A percentile compares a stretch with the other conserved stretches of the same genome.
These are phyloP conservation scores for Protostelium mycophagum DNA, from an alignment of 78 protist genomes.

Conservation along the genomic window DNA sequence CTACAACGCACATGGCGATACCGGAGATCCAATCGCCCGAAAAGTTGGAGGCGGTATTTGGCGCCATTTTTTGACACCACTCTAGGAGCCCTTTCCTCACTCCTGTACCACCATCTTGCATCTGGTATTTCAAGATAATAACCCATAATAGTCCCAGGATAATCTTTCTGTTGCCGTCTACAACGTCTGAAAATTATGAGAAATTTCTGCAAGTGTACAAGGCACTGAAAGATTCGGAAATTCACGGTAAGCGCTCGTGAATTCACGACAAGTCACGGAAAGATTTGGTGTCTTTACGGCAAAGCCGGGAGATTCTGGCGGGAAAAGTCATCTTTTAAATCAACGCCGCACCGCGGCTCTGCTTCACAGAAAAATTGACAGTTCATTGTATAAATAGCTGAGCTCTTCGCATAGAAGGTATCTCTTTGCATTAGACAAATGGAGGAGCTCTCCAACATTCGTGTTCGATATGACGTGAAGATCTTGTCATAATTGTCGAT, in stretches of 20 bases:
- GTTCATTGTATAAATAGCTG: no score
- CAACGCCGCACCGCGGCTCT: no score
- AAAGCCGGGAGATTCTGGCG: not conserved
- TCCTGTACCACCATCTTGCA: constrained; percentile 49
- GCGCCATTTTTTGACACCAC: constrained; percentile 9
- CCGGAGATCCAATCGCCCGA: constrained; percentile 64
- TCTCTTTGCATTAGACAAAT: no score
- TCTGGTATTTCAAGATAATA: constrained; percentile 70
- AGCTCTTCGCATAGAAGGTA: no score
- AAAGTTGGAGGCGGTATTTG: constrained; percentile 43
- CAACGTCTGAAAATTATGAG: constrained; percentile 56
- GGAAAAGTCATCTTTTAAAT: not conserved
- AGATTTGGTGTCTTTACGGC: not conserved
- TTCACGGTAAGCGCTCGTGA: no score
- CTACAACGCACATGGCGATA: not conserved
- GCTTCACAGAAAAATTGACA: no score
- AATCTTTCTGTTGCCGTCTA: constrained; percentile 59
- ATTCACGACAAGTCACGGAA: no score
- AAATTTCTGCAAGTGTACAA: no score
- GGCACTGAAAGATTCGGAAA: no score
- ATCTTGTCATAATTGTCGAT: no score
- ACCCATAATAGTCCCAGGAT: constrained; percentile 80
- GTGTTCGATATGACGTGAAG: not conserved
- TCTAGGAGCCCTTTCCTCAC: constrained; percentile 42
- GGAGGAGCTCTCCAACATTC: no score